Evolutionary conservation across 306 rosid species (phyloP).

Genomic region (Abrus pulchellus): DNA sequence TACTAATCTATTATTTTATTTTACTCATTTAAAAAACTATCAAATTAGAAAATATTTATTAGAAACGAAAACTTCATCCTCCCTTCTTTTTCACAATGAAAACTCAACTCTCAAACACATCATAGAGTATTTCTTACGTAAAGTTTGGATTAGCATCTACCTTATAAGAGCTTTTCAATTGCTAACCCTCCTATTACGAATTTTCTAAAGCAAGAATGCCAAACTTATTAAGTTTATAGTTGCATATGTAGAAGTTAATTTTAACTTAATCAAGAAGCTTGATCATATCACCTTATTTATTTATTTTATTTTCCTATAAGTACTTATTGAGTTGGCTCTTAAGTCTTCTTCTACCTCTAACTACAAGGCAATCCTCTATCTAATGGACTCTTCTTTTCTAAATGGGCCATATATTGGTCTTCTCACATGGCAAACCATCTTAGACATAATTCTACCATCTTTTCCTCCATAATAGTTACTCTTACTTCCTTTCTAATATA

Average conservation of each 20-base stretch:
- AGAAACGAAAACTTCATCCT: too few species aligned
- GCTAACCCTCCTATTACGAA: too few species aligned
- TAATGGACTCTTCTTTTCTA: not conserved
- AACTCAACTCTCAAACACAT: too few species aligned
- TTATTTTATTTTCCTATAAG: not conserved
- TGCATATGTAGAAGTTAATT: not conserved
- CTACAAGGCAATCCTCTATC: conserved; percentile 1
- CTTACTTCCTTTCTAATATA: not conserved
- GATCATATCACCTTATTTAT: not conserved
- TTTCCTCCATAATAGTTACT: not conserved
- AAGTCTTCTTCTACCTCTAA: conserved; percentile 24
- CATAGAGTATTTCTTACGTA: too few species aligned
- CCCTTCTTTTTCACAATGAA: too few species aligned
- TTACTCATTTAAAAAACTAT: too few species aligned
- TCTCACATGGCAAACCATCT: conserved; percentile 32
- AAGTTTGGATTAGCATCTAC: too few species aligned
- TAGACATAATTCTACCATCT: conserved; percentile 14
- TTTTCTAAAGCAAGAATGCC: too few species aligned
- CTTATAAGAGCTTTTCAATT: too few species aligned
- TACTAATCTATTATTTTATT: too few species aligned
- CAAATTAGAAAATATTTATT: too few species aligned
- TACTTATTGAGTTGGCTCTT: not conserved
- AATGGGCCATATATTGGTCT: not conserved
- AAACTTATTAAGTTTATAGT: too few species aligned
- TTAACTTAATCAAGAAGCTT: not conserved